phyloP scores from a whole-genome alignment of 768 basidiomycete species.

The Mycena filopes region DNA sequence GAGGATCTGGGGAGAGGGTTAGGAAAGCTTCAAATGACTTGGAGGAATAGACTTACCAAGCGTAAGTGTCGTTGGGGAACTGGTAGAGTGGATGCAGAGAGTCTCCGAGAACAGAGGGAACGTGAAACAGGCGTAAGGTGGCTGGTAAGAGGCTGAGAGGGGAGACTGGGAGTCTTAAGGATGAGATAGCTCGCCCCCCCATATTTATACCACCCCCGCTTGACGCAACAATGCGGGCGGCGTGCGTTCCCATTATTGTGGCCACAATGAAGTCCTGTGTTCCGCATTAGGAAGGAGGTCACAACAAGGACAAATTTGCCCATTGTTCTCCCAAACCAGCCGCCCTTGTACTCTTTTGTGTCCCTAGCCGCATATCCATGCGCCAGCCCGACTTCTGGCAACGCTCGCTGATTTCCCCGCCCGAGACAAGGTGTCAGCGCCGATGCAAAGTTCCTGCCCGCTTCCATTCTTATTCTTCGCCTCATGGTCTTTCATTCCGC shows the following conservation, averaged over 20 bases:
- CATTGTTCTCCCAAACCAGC: background rate
- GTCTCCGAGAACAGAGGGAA: conserved; percentile 21
- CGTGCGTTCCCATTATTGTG: conserved; percentile 19
- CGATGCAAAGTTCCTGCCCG: background rate
- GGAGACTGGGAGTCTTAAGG: conserved; percentile 20
- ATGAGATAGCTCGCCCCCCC: background rate
- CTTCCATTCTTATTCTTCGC: background rate
- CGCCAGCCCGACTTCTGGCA: background rate
- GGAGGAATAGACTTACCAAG: background rate
- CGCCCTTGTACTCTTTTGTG: conserved; percentile 6
- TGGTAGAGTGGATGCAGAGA: conserved; percentile 5
- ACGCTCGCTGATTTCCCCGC: background rate
- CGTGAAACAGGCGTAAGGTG: conserved; percentile 17
- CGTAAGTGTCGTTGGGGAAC: conserved; percentile 19
- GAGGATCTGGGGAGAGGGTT: background rate
- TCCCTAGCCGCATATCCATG: background rate
- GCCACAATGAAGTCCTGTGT: conserved; percentile 13
- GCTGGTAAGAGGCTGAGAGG: conserved; percentile 11
- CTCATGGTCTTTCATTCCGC: too few species aligned
- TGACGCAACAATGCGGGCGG: conserved; percentile 10
- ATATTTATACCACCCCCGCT: conserved; percentile 8
- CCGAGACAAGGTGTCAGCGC: conserved; percentile 4
- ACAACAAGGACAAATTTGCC: background rate
- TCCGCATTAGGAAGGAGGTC: background rate
- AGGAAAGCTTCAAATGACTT: background rate